Base-by-base conservation (phyloP, 495 filamentous ascomycete genomes). In the Neurospora sp. region DNA sequence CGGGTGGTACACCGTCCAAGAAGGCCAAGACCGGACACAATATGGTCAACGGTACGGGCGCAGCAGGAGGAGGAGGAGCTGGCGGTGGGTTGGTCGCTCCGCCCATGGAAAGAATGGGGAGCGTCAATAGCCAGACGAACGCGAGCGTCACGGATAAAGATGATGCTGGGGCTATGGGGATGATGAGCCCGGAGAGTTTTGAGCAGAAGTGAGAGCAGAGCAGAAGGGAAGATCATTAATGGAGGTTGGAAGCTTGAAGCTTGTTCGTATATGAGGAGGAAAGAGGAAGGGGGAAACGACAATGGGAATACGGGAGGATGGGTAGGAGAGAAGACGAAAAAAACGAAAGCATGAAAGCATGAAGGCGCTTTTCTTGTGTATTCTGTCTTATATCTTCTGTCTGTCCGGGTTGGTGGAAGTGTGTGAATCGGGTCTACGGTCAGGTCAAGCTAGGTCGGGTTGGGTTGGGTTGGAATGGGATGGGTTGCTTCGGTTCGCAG, bases 111-210 rank as follows among this genome's bases (percentile, higher is more conserved):
- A 80, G 84, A 27, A 82, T 81, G 69, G 84, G 84, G 59, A 86
- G 86, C 72, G 82, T 81, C 70, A 85, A 87, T 76, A 87, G 85
- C 39, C 86, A 86, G 77, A 83, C 79, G 35, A 85, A 84, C 41
- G 84, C 84, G 44, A 84, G 81, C 46, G 84, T 87, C 72, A 88
- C 84, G 39, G 88, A 89, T 69, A 88, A 88, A 71, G 87, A 85
- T 40, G 86, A 85, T 44, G 83, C 82, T 0, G 54, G 54, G 54
- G 54, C 54, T 62, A 81, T 83, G 54, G 88, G 88, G 20, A 90
- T 90, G 86, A 91, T 91, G 86, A 90, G 88, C 75, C 89, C 89
- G 9, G 89, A 91, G 79, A 90, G 88, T 76, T 85, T 91, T 70
- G 86, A 88, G 76, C 83, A 78, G 39, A 74, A 75, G 73, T 77